Evolutionary conservation across 768 basidiomycete genomes (phyloP), one percentile per base, ranked within the genome.

Genomic region (Russula foetens): DNA sequence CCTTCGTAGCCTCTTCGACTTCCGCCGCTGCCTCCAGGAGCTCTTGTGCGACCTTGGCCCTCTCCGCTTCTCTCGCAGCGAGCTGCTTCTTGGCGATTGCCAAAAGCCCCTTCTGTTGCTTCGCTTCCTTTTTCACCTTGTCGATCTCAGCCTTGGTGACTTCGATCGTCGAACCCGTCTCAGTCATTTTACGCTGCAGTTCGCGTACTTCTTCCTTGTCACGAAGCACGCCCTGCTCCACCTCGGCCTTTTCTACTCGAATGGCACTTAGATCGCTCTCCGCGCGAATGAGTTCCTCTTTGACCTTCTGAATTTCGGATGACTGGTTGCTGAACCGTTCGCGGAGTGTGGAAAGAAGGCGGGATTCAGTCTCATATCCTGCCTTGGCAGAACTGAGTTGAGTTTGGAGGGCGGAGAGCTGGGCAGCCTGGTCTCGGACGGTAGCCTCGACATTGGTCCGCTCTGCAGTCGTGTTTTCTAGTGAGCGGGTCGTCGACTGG

Each of bases 31-130:
- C 84, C 50, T 88, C 88, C 64, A 82, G 81, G 9, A 90, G 74
- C 66, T 94, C 92, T 68, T 83, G 83, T 66, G 86, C 81, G 11
- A 76, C 77, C 71, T 83, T 89, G 15, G 79, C 81, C 58, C 81
- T 83, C 67, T 91, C 90, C 0, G 80, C 76, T 71, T 98, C 96
- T 63, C 91, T 88, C 5, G 88, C 83, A 26, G 81, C 81, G 28
- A 98, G 76, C 75, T 98, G 97, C 72, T 99, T 98, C 76, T 87
- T 88, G 6, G 92, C 90, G 70, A 98, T 96, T 5, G 94, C 94
- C 24, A 96, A 79, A 64, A 96, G 78, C 11, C 97, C 97, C 71
- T 92, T 98, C 76, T 98, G 95, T 69, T 97, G 92, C 71, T 96
- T 88, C 2, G 90, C 92, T 53, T 98, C 95, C 74, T 91, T 98